Conservation (phyloP, 768 basidiomycete species). For the Imleria badia region DNA sequence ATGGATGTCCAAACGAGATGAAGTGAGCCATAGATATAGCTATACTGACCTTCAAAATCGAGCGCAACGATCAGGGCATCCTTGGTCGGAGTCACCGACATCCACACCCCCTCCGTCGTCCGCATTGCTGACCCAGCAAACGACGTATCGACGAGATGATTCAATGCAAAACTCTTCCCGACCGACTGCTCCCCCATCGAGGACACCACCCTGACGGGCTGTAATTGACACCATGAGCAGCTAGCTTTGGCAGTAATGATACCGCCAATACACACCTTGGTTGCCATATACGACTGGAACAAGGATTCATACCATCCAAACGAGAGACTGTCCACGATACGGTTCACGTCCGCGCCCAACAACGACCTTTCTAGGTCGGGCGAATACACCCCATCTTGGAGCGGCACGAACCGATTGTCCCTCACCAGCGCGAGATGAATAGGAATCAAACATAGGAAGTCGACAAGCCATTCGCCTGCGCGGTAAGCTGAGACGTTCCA, state of each 20-base stretch:
- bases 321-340: slow-evolving; percentile 54
- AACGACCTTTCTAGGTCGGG: slow-evolving; percentile 49
- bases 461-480: slow-evolving; percentile 62
- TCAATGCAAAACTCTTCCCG: slow-evolving; percentile 58
- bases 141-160: slow-evolving; percentile 62
- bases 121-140: slow-evolving; percentile 67
- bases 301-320: slow-evolving; percentile 68
- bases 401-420: slow-evolving; percentile 60
- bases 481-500: slow-evolving; percentile 41
- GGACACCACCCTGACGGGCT: slow-evolving; percentile 65
- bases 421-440: slow-evolving; percentile 61
- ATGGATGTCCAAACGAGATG: not conserved
- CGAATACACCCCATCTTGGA: slow-evolving; percentile 58
- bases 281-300: slow-evolving; percentile 60
- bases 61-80: slow-evolving; percentile 55
- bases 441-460: slow-evolving; percentile 60
- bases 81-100: slow-evolving; percentile 62
- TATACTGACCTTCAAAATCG: slow-evolving; percentile 56
- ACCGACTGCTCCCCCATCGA: slow-evolving; percentile 73
- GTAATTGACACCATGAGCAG: not conserved
- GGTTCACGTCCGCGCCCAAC: slow-evolving; percentile 56
- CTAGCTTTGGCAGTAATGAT: rapidly evolving
- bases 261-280: slow-evolving; percentile 37
- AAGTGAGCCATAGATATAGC: rapidly evolving
- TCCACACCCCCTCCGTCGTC: slow-evolving; percentile 69